phyloP scores from a whole-genome alignment of 1,139 yeast genomes.

The Saccharomyces hybrid region DNA sequence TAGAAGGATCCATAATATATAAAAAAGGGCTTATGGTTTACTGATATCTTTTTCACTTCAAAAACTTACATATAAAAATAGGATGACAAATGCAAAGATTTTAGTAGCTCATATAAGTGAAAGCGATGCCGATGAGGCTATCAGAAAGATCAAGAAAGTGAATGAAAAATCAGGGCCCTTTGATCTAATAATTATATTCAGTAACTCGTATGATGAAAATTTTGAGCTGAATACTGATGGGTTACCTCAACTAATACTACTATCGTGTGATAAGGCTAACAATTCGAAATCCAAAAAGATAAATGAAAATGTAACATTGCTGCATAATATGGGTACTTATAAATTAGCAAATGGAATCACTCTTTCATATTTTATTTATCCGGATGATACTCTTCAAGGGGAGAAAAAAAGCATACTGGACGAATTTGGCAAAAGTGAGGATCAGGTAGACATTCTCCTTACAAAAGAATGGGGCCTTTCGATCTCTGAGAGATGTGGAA shows the following conservation, averaged over 20 bases:
- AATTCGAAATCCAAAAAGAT: background rate
- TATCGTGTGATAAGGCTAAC: constrained; percentile 5
- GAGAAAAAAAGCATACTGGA: constrained; percentile 18
- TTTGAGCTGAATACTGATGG: constrained; percentile 7
- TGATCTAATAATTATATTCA: constrained; percentile 46
- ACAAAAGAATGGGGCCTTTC: constrained; percentile 56
- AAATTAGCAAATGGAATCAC: constrained; percentile 40
- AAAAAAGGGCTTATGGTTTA: background rate
- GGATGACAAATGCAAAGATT: constrained; percentile 12
- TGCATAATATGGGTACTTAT: constrained; percentile 35
- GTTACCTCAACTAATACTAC: constrained; percentile 33
- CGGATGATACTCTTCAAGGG: constrained; percentile 20
- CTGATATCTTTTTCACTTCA: background rate
- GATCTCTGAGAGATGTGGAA: constrained; percentile 36
- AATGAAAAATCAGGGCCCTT: constrained; percentile 58
- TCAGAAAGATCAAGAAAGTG: constrained; percentile 44
- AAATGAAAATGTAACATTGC: constrained; percentile 19
- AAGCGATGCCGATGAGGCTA: constrained; percentile 35
- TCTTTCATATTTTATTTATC: constrained; percentile 40
- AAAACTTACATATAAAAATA: background rate
- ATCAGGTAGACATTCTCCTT: constrained; percentile 45
- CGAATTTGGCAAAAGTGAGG: constrained; percentile 12
- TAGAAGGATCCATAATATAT: background rate
- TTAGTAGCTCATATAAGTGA: constrained; percentile 46
- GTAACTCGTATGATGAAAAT: constrained; percentile 33